Base-by-base conservation (phyloP, 2,329 filamentous ascomycete genomes). In the Aspergillus nomiae region DNA sequence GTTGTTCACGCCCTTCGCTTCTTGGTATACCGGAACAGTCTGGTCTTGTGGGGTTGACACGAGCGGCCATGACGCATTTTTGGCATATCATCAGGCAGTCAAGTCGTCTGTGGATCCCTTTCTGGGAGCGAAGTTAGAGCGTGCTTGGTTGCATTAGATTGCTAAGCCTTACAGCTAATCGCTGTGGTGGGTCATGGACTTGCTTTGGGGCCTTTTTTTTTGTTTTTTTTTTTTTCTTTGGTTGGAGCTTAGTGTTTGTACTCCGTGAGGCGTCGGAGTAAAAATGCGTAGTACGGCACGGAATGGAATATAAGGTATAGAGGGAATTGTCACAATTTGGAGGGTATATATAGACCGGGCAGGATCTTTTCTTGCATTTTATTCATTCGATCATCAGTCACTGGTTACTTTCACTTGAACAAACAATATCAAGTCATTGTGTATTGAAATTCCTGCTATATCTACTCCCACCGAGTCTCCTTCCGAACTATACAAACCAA, bases 261-360 rank as follows among this genome's bases (percentile, higher is more conserved):
- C 48, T 59, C 58, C 58, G 58, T 30, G 32, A 30, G 34, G 46
- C 34, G 36, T 53, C 58, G 58, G 58, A 59, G 58, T 59, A 59
- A 54, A 43, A 7, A 32, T 38, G 30, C 14, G 24, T 43, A 41
- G 14, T 19, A 38, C 48, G 58, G 46, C 26, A 38, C 48, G 58
- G 46, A 59, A 51, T 38, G 50, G 45, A 59, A 21, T 36, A 55
- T 55, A 28, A 26, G 51, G 34, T 19, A 34, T 54, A 24, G 10
- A 9, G 46, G n/a, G 46, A n/a, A 41, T 9, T 41, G 38, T n/a
- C 38, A n/a, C 1, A 0, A n/a, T 4, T 41, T 16, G 5, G 6
- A 11, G 24, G 30, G 56, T 59, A 59, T 54, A 59, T 53, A 59
- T 59, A 54, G 57, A 41, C 38, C 30, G 12, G 34, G 8, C 12